Evolutionary conservation across 352 stramenopile genomes (phyloP), one percentile per base, ranked within the genome.

Genomic region (Phytophthora sp.): DNA sequence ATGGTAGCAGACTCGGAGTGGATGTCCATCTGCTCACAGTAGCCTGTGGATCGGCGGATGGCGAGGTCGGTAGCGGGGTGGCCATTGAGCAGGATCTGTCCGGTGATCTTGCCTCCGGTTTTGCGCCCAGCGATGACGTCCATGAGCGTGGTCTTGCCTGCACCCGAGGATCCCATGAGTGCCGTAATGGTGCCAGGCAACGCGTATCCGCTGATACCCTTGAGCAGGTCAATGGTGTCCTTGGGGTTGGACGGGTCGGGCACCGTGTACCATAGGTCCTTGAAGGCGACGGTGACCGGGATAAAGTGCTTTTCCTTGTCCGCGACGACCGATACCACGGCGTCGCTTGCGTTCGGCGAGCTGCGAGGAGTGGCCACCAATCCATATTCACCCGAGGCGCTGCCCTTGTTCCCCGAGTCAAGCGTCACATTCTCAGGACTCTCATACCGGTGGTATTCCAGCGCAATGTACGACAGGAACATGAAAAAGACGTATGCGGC

Each of bases 1-100:
- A 93, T 83, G 1, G 93, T 98, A 4, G 86, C 75, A 2, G 91
- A 96, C 35, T 91, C 76, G 11, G 80, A 86, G 29, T 97, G 80
- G 35, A 88, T 85, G 62, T 97, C 91, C 63, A 95, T 91, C 63
- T 97, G 90, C 55, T 84, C 73, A 35, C 76, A 82, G 50, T 85
- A 85, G 13, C 76, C 76, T 18, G 77, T 88, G 18, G 63, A 76
- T 5, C 29, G 1, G 64, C 36, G 0, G 50, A 49, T 7, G 69
- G 52, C 11, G 60, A 61, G 44, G 61, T 77, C 55, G 66, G 39
- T 47, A 13, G 39, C 18, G 18, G 39, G 39, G n/a, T 47, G 21
- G 70, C 18, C 39, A 47, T 47, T 47, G 2, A 47, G 39, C 35
- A 41, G 35, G 7, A 41, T 41, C 35, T 41, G 35, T 21, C 39